Conservation (phyloP, 2,329 filamentous ascomycete species). For the Zymoseptoria pseudotritici region DNA sequence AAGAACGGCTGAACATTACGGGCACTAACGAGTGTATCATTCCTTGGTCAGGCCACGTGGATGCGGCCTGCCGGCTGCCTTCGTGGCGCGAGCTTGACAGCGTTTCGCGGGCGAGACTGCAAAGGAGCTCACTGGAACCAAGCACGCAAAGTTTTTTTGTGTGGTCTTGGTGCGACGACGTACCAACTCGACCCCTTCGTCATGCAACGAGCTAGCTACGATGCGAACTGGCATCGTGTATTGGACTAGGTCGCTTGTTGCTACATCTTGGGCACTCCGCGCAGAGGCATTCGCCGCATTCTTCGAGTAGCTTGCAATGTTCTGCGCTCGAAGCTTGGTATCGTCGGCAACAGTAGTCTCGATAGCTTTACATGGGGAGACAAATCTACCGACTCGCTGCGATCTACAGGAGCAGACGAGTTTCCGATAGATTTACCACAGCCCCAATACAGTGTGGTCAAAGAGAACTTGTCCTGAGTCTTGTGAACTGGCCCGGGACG, state of each 20-base stretch:
- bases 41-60: neutral
- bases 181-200: no score
- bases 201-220: no score
- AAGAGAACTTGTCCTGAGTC: neutral
- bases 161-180: no score
- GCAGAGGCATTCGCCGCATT: no score
- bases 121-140: neutral
- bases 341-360: neutral
- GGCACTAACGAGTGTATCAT: neutral
- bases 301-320: neutral
- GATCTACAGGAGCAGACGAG: neutral
- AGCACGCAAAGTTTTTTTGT: no score
- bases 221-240: no score
- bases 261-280: no score
- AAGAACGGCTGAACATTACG: slow-evolving; percentile 11
- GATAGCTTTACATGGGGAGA: neutral
- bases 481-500: neutral
- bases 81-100: neutral
- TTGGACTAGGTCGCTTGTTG: no score
- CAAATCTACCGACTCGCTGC: neutral
- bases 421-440: neutral
- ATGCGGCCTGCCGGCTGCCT: neutral
- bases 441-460: neutral
- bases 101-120: neutral
- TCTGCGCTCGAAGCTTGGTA: neutral